Conservation (phyloP, 345 rosid genomes). For the Melastoma malabathricum region DNA sequence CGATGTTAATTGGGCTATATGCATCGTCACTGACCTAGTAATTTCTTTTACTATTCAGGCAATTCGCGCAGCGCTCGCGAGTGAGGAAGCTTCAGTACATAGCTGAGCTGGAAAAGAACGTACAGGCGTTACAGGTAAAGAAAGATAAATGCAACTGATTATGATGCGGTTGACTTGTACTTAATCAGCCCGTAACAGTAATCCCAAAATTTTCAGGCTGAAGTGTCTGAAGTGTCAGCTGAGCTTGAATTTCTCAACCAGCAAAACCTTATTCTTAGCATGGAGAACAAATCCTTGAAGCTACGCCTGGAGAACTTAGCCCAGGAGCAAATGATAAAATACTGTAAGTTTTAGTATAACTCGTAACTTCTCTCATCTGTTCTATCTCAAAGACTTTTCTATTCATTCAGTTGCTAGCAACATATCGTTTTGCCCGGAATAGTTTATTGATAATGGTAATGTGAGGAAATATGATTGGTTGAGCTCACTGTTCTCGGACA, state of each 20-base stretch:
- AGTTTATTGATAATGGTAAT: too few relatives aligned
- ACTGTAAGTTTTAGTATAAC: conserved; percentile 32
- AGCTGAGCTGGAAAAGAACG: conserved; percentile 96
- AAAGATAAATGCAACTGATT: conserved; percentile 12
- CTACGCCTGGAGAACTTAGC: conserved; percentile 71
- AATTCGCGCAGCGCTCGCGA: conserved; percentile 97
- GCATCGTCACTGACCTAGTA: not conserved
- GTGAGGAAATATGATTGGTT: too few relatives aligned
- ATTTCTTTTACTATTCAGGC: conserved; percentile 36
- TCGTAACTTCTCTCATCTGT: not conserved
- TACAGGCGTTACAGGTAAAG: conserved; percentile 86
- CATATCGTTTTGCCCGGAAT: not conserved
- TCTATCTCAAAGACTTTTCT: not conserved
- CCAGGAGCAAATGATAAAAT: conserved; percentile 73
- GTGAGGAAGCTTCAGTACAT: conserved; percentile 98
- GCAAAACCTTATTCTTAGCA: conserved; percentile 59
- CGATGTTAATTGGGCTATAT: too few relatives aligned
- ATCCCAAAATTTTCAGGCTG: conserved; percentile 32
- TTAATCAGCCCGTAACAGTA: not conserved
- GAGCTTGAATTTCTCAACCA: conserved; percentile 86
- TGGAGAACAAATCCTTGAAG: conserved; percentile 87
- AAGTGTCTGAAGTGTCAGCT: conserved; percentile 71
- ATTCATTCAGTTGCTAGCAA: not conserved
- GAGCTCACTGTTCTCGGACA: too few relatives aligned
- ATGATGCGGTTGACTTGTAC: not conserved